Evolutionary conservation across 2,329 filamentous ascomycete species (phyloP).

Genomic region (Alternaria postmessia): DNA sequence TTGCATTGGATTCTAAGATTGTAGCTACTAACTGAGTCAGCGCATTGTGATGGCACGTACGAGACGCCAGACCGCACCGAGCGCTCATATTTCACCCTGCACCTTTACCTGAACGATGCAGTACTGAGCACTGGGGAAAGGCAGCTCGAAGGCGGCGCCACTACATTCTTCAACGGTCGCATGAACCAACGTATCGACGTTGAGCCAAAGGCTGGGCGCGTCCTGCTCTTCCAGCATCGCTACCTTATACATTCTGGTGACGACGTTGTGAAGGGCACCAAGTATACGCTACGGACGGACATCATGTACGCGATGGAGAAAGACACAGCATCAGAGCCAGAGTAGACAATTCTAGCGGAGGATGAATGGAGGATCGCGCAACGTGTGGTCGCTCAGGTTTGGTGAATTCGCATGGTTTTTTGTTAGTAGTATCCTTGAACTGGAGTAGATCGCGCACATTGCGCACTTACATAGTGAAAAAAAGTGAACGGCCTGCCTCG

Average conservation of each 20-base stretch:
- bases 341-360: neutral
- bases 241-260: slow-evolving; percentile 63
- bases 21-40: slow-evolving; percentile 42
- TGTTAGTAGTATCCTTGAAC: slow-evolving; percentile 55
- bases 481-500: slow-evolving; percentile 76
- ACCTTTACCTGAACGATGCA: slow-evolving; percentile 63
- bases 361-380: neutral
- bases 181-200: slow-evolving; percentile 53
- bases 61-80: slow-evolving; percentile 63
- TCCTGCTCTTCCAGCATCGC: slow-evolving; percentile 66
- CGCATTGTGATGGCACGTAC: slow-evolving; percentile 74
- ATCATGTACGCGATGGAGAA: slow-evolving; percentile 59
- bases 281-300: slow-evolving; percentile 65
- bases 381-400: neutral
- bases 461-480: slow-evolving; percentile 60
- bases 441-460: neutral
- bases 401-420: slow-evolving; percentile 2
- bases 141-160: slow-evolving; percentile 62
- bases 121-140: slow-evolving; percentile 38
- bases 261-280: slow-evolving; percentile 61
- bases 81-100: slow-evolving; percentile 62
- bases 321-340: neutral
- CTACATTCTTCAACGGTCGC: slow-evolving; percentile 57
- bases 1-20: neutral
- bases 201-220: slow-evolving; percentile 60